Evolutionary conservation across 148 eudicot species (phyloP), one percentile per base, ranked within the genome.

Genomic region (Vaccinium macrocarpon): DNA sequence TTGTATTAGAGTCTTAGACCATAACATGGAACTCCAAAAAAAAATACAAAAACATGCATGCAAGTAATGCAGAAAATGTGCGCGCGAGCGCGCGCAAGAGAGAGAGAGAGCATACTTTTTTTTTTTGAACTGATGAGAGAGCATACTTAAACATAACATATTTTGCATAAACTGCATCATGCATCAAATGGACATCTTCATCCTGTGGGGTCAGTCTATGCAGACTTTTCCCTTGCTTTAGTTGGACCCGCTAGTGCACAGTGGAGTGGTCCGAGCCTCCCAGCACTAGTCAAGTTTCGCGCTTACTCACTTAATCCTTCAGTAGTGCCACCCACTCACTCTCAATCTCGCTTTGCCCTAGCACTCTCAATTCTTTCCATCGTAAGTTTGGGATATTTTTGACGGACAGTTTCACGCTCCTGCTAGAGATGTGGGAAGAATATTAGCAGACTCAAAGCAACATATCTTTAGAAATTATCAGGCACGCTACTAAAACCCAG

Each of bases 81-180:
- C 5, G 49, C 0, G 49, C 14, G 49, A 0, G 27, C 15, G 29
- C 7, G 29, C 1, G 38, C 0, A 27, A 27, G 23, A 32, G 74
- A 51, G 23, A 57, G 2, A 59, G 49, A 35, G 32, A 83, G 72
- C 66, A 50, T 2, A 29, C n/a, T n/a, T n/a, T n/a, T n/a, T n/a
- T n/a, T n/a, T n/a, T n/a, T n/a, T n/a, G n/a, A n/a, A n/a, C n/a
- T n/a, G n/a, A n/a, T n/a, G n/a, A n/a, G 51, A 25, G 27, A 42
- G 73, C 96, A 68, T 96, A 96, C 99, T 93, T 96, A 91, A 95
- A 92, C 97, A 96, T 95, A 78, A 87, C 83, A 82, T 91, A 95
- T 84, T 96, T 96, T 42, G 97, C 87, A 79, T 91, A 89, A 27
- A 95, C 89, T 49, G 98, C 97, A 68, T 90, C 96, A 83, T 87